Percentiles rank a stretch among this genome's conserved stretches.
Evolutionary conservation across 164 flowering plant species (phyloP).

Genomic region (Chimonanthus salicifolius): DNA sequence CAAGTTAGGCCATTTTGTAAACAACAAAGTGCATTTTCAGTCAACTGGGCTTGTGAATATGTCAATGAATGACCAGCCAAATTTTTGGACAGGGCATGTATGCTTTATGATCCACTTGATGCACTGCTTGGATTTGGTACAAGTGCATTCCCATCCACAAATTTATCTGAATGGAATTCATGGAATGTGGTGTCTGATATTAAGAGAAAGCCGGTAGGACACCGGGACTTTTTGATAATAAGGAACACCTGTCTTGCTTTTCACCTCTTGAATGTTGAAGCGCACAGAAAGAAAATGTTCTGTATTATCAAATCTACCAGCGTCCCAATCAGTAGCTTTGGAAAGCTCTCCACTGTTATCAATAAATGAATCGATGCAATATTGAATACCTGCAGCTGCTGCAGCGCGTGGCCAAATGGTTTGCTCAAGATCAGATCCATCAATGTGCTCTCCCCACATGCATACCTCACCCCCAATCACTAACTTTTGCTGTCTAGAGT

Average conservation of each 20-base stretch:
- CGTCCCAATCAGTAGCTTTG: too few species aligned
- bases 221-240: too few species aligned
- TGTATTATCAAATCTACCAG: too few species aligned
- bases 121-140: not conserved
- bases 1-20: not conserved
- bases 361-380: not conserved
- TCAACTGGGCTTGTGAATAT: too few species aligned
- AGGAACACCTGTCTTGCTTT: too few species aligned
- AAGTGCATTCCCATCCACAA: not conserved
- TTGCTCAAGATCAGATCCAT: constrained; percentile 71
- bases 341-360: not conserved
- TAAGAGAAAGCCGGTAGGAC: too few species aligned
- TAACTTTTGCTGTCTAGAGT: constrained; percentile 44
- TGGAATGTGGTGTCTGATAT: not conserved
- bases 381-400: constrained; percentile 82
- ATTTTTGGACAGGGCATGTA: not conserved
- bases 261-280: too few species aligned
- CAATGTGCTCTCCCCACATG: constrained; percentile 84
- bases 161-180: not conserved
- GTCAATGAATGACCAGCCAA: not conserved
- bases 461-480: constrained; percentile 87
- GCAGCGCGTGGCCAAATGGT: constrained; percentile 97
- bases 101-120: not conserved
- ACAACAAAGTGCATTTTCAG: not conserved
- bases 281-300: too few species aligned